These are phyloP conservation scores for Castanea crenata DNA, from an alignment of 306 rosid genomes.

Conservation along the genomic window DNA sequence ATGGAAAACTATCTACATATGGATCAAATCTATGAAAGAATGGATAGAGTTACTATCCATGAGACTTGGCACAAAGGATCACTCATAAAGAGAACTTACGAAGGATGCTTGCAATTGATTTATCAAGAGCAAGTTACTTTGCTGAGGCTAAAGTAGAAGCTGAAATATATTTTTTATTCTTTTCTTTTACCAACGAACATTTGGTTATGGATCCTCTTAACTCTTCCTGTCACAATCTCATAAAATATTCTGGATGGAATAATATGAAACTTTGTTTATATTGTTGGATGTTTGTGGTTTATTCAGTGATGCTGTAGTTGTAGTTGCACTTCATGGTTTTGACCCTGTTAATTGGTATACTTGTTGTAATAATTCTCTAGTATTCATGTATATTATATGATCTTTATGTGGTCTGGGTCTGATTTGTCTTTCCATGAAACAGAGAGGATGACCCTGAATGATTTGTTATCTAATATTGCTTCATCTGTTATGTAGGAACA, in stretches of 20 bases:
- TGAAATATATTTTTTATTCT: background rate
- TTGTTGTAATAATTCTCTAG: background rate
- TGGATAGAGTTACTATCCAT: no score
- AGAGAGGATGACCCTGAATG: background rate
- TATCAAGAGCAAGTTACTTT: background rate
- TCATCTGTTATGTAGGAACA: constrained; percentile 53
- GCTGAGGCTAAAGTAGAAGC: background rate
- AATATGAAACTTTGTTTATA: background rate
- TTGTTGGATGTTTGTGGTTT: background rate
- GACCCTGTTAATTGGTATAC: background rate
- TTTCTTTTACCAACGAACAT: background rate
- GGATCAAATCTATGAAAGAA: no score
- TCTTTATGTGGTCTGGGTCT: background rate
- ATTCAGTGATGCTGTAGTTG: background rate
- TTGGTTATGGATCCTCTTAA: background rate
- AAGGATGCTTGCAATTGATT: background rate
- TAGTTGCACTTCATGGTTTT: background rate
- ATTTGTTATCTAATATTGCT: constrained; percentile 13
- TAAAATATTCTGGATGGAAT: background rate
- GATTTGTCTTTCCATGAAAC: background rate
- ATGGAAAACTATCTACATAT: no score
- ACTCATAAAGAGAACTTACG: no score
- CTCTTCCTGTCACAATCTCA: background rate
- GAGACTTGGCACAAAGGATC: no score
- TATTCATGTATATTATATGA: background rate